Base-by-base conservation (phyloP, 805 yeast species). In the Candida rishiriensis region DNA sequence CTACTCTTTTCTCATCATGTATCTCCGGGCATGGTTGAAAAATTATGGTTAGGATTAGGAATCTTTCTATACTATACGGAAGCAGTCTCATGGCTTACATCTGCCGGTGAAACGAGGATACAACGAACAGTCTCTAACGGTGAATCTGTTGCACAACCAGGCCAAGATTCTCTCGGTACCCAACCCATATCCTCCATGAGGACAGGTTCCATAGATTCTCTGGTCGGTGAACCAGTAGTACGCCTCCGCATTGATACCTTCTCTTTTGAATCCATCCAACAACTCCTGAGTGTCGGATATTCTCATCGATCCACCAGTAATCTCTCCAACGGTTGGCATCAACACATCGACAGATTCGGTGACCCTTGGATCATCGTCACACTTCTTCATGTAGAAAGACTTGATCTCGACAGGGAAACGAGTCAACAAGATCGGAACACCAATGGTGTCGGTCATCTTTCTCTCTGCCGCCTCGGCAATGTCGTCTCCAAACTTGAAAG, bases 391-490 rank as follows among this genome's bases (percentile, higher is more conserved):
- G 84, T 93, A 93, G 78, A 93, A 93, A 6, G 98, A 88, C 70
- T 93, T 93, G 74, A 93, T 88, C 68, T 85, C 97, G 41, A 88
- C 88, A 42, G 99, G 99, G 91, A 93, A 93, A 60, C 90, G 79
- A 44, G 81, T 91, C 66, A 93, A 81, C 56, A 93, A 76, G 56
- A 93, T 90, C 53, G 99, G 99, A 52, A 78, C 85, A 62, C 90
- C 90, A 66, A 93, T 85, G 47, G 86, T 78, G 66, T 93, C 99
- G 30, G 96, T 88, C 99, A 93, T 93, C 69, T 84, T 87, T 67
- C 99, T 86, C 78, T 93, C 99, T 47, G 97, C 99, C 44, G 99
- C 99, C 73, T 93, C 99, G 49, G 98, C 97, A 53, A 93, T 93
- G 67, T 93, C 99, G 64, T 93, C 99, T 67, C 99, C 99, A 56